phyloP scores from a whole-genome alignment of 2,329 filamentous ascomycete species.

The Cryphonectria nitschkei region DNA sequence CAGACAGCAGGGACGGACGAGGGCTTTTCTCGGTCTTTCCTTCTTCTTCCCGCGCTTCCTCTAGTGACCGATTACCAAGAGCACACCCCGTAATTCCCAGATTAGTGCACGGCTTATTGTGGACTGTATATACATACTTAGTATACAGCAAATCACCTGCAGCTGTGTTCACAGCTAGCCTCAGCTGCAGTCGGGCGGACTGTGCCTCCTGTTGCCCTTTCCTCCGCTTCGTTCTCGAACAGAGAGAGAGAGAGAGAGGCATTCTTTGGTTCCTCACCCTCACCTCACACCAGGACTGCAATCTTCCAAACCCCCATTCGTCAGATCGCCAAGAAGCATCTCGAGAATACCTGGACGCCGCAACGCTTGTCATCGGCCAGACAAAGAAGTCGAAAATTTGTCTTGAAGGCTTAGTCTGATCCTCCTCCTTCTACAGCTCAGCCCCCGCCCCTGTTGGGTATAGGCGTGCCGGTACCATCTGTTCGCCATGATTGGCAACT shows the following conservation, averaged over 20 bases:
- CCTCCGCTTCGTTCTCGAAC: slow-evolving; percentile 22
- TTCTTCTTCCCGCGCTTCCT: not conserved
- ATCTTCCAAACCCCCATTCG: not conserved
- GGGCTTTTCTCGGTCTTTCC: not conserved
- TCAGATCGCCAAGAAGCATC: not conserved
- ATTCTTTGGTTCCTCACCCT: not conserved
- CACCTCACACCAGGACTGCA: not conserved
- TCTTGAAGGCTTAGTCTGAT: slow-evolving; percentile 12
- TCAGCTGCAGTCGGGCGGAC: slow-evolving; percentile 9
- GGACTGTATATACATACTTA: not conserved
- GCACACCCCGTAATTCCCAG: not conserved
- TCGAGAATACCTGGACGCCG: not conserved
- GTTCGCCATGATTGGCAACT: slow-evolving; percentile 26
- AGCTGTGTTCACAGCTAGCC: slow-evolving; percentile 8
- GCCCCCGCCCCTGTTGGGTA: slow-evolving; percentile 6
- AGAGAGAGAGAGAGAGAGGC: not conserved
- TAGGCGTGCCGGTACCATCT: slow-evolving; percentile 8
- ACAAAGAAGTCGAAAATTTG: slow-evolving; percentile 12
- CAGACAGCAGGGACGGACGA: not conserved
- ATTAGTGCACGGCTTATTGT: not conserved
- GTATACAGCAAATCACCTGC: slow-evolving; percentile 14
- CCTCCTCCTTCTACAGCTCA: slow-evolving; percentile 16
- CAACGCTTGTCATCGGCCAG: slow-evolving; percentile 3
- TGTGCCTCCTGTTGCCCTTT: slow-evolving; percentile 25
- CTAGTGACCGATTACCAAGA: not conserved